These are phyloP conservation scores for Mediolabrus comicus DNA, from an alignment of 108 stramenopile species.

Conservation along the genomic window DNA sequence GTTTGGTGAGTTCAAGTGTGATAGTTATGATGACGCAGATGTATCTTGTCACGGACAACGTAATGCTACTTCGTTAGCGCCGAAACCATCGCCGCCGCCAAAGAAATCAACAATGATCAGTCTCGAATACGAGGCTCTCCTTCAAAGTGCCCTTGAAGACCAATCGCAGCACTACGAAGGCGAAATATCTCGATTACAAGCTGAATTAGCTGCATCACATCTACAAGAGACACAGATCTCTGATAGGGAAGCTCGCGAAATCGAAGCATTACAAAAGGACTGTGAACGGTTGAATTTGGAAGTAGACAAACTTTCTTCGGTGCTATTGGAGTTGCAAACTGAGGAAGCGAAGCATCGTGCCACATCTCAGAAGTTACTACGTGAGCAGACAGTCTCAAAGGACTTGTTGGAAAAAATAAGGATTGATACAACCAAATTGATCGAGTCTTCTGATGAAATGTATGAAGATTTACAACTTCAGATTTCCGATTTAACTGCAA, in stretches of 20 bases:
- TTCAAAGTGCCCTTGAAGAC: constrained; percentile 89
- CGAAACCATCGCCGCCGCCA: constrained; percentile 32
- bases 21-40: constrained; percentile 2
- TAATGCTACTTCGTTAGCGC: neutral
- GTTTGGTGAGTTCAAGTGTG: neutral
- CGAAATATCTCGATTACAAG: constrained; percentile 67
- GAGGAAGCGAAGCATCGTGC: constrained; percentile 67
- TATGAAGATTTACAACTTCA: constrained; percentile 83
- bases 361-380: constrained; percentile 59
- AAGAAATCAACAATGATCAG: constrained; percentile 86
- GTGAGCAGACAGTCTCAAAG: constrained; percentile 72
- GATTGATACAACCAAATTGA: constrained; percentile 53
- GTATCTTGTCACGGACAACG: constrained; percentile 10
- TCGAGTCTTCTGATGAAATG: constrained; percentile 45
- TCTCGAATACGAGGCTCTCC: constrained; percentile 84
- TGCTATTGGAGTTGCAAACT: constrained; percentile 62
- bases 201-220: constrained; percentile 56
- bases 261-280: constrained; percentile 43
- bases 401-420: constrained; percentile 70
- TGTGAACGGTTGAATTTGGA: constrained; percentile 54
- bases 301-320: constrained; percentile 45
- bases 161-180: constrained; percentile 87
- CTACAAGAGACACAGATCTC: constrained; percentile 52
- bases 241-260: constrained; percentile 53
- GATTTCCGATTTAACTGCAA: constrained; percentile 79